phyloP scores from a whole-genome alignment of 352 stramenopile genomes.

The Aphanomyces astaci region DNA sequence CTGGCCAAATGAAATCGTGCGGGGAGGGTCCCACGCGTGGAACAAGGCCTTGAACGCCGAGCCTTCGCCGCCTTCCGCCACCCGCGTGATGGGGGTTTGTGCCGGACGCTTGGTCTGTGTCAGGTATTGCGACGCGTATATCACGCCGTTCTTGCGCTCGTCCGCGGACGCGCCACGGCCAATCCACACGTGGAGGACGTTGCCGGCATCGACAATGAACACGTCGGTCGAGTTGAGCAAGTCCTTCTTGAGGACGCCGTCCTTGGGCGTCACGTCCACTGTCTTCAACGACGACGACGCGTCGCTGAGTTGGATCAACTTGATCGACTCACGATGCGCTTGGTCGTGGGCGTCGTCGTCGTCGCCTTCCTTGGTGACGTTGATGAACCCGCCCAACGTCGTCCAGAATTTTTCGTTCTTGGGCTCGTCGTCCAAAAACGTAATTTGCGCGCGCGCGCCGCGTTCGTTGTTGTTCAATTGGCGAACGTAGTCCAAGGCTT shows the following conservation, averaged over 20 bases:
- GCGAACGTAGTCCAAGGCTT: conserved; percentile 81
- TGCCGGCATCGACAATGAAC: conserved; percentile 88
- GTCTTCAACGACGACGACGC: conserved; percentile 48
- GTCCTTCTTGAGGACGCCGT: conserved; percentile 66
- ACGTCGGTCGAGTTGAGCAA: conserved; percentile 83
- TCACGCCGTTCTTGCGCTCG: conserved; percentile 85
- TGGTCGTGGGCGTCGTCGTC: conserved; percentile 60
- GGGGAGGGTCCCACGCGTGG: conserved; percentile 63
- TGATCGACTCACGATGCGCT: conserved; percentile 50
- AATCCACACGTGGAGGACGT: conserved; percentile 89
- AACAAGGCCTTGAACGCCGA: conserved; percentile 83
- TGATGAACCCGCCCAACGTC: conserved; percentile 74
- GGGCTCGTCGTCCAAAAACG: conserved; percentile 85
- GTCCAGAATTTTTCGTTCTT: conserved; percentile 89
- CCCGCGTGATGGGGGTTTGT: conserved; percentile 71
- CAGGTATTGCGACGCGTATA: conserved; percentile 80
- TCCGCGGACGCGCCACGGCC: conserved; percentile 68
- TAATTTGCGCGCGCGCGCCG: conserved; percentile 65
- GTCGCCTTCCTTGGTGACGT: conserved; percentile 56
- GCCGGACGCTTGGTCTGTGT: conserved; percentile 35
- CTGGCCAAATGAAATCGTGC: conserved; percentile 54
- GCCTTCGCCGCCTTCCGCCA: conserved; percentile 77
- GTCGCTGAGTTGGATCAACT: conserved; percentile 70
- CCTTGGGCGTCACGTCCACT: conserved; percentile 50
- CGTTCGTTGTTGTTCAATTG: conserved; percentile 84